These are phyloP conservation scores for Tulasnella sp. DNA, from an alignment of 768 basidiomycete species.

Conservation along the genomic window DNA sequence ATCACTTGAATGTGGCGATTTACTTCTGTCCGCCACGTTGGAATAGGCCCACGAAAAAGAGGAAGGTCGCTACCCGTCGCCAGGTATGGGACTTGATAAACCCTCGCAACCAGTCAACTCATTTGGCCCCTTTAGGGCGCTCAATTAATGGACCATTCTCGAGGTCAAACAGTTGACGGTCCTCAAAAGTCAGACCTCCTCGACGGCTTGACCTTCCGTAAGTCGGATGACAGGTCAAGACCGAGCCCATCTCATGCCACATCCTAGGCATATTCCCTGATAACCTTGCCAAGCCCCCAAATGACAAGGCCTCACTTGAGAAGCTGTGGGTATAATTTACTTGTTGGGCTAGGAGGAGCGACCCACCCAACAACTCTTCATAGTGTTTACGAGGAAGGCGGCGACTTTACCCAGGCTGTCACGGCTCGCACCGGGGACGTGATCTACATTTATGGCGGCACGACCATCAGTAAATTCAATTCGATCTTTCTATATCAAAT, in stretches of 20 bases:
- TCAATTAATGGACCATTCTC: not conserved
- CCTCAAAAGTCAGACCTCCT: conserved; percentile 56
- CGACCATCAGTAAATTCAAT: conserved; percentile 54
- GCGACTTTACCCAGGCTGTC: conserved; percentile 58
- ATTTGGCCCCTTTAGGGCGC: not conserved
- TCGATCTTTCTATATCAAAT: not conserved
- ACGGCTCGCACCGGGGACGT: conserved; percentile 30
- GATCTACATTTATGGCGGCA: conserved; percentile 66
- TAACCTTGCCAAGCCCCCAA: conserved; percentile 24
- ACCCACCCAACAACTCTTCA: not conserved
- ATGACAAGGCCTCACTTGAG: conserved; percentile 29
- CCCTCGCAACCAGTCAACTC: not conserved
- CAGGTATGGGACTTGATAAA: not conserved
- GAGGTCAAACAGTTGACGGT: conserved; percentile 3
- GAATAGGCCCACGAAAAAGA: conserved; percentile 7
- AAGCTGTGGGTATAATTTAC: conserved; percentile 24
- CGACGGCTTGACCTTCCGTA: conserved; percentile 73
- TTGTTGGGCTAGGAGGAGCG: not conserved
- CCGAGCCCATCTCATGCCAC: not conserved
- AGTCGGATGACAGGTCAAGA: conserved; percentile 33
- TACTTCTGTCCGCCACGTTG: not conserved
- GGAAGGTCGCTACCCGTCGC: not conserved
- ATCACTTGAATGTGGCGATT: not conserved
- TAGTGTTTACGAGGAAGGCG: conserved; percentile 71
- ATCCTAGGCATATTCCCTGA: conserved; percentile 16